phyloP scores from a whole-genome alignment of 805 yeast species.

The Dipodascus albidus region DNA sequence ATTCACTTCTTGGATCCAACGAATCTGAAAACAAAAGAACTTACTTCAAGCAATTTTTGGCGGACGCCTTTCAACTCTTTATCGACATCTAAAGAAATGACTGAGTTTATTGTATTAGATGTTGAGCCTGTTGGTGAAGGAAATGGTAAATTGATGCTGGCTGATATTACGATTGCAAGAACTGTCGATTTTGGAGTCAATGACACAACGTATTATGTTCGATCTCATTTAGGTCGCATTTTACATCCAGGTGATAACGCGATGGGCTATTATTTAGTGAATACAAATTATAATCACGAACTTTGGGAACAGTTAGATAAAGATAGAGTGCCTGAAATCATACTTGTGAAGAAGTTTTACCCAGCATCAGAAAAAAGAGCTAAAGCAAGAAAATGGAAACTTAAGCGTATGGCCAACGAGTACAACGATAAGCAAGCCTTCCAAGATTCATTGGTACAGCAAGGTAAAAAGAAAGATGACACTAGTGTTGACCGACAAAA shows the following conservation, averaged over 20 bases:
- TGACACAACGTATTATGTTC: conserved; percentile 69
- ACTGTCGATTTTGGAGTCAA: conserved; percentile 79
- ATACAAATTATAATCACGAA: conserved; percentile 81
- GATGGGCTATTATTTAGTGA: conserved; percentile 77
- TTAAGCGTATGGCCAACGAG: conserved; percentile 96
- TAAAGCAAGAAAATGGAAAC: conserved; percentile 78
- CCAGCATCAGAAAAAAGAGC: conserved; percentile 63
- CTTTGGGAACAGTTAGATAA: conserved; percentile 62
- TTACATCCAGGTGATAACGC: conserved; percentile 95
- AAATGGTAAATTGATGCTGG: conserved; percentile 67
- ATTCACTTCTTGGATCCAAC: conserved; percentile 80
- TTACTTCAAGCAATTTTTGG: conserved; percentile 67
- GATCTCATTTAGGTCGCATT: conserved; percentile 89
- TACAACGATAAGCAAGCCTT: conserved; percentile 44
- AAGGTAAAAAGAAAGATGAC: conserved; percentile 1
- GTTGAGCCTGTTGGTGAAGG: conserved; percentile 59
- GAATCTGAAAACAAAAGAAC: conserved; percentile 67
- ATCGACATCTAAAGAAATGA: conserved; percentile 54
- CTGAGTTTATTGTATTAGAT: conserved; percentile 84
- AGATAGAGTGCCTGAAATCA: conserved; percentile 68
- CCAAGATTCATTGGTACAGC: conserved; percentile 25
- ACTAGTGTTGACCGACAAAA: conserved; percentile 32
- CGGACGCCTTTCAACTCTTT: conserved; percentile 69
- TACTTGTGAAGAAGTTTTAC: conserved; percentile 81
- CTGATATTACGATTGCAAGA: conserved; percentile 87